phyloP scores from a whole-genome alignment of 2,329 filamentous ascomycete species.

The Podosphaera aphanis region DNA sequence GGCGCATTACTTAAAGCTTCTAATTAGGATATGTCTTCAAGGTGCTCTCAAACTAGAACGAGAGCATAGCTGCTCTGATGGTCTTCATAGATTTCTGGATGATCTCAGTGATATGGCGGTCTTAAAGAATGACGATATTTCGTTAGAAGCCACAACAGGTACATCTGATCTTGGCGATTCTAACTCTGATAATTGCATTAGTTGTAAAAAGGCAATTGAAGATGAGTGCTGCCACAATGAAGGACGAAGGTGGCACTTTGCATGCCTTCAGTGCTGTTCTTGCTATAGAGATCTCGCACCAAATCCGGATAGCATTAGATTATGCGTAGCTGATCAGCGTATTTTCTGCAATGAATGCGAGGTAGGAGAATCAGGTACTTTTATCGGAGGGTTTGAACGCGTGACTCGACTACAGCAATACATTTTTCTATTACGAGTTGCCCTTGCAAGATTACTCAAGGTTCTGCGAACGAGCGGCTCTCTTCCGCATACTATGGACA shows the following conservation, averaged over 20 bases:
- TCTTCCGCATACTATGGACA: constrained; percentile 51
- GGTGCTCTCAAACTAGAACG: constrained; percentile 78
- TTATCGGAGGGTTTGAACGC: constrained; percentile 36
- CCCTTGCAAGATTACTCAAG: constrained; percentile 67
- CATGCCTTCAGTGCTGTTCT: constrained; percentile 45
- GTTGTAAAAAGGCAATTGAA: constrained; percentile 72
- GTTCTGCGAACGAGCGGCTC: constrained; percentile 68
- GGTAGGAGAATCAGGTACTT: constrained; percentile 28
- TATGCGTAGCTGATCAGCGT: constrained; percentile 42
- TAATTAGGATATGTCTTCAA: constrained; percentile 91
- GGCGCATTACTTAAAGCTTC: constrained; percentile 88
- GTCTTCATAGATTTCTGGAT: constrained; percentile 61
- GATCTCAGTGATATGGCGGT: constrained; percentile 67
- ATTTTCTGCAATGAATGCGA: constrained; percentile 51
- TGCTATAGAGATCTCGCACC: constrained; percentile 54
- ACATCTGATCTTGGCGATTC: constrained; percentile 46
- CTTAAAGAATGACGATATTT: constrained; percentile 46
- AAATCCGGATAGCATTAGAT: constrained; percentile 43
- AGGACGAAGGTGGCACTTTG: constrained; percentile 61
- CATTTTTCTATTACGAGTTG: constrained; percentile 75
- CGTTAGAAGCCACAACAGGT: constrained; percentile 39
- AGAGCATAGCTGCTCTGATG: constrained; percentile 50
- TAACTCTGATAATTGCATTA: constrained; percentile 62
- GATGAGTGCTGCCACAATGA: constrained; percentile 67
- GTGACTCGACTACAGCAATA: constrained; percentile 84